phyloP scores from a whole-genome alignment of 2,329 filamentous ascomycete species.

The Penicillium occitanis region DNA sequence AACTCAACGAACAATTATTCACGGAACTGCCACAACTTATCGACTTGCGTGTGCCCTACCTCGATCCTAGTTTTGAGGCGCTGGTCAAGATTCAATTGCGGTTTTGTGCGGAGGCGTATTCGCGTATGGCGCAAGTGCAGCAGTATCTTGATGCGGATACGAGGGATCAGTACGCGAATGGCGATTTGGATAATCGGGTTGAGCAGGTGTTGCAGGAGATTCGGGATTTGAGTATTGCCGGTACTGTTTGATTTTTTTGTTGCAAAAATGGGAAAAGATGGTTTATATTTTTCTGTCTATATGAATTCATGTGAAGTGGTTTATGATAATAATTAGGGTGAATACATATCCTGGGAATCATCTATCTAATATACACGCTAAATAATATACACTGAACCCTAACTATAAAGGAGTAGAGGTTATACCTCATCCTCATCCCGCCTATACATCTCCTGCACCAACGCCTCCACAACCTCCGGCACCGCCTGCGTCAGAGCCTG shows the following conservation, averaged over 20 bases:
- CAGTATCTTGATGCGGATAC: conserved; percentile 96
- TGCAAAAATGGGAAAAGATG: not conserved
- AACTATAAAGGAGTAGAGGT: not conserved
- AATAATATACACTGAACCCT: not conserved
- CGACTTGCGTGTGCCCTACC: conserved; percentile 91
- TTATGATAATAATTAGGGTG: conserved; percentile 4
- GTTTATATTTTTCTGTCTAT: conserved; percentile 3
- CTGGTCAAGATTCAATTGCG: conserved; percentile 97
- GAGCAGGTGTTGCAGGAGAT: conserved; percentile 98
- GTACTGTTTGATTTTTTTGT: conserved; percentile 54
- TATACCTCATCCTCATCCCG: conserved; percentile 42
- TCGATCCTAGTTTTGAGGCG: conserved; percentile 95
- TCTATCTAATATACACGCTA: conserved; percentile 13
- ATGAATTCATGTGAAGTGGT: conserved; percentile 15
- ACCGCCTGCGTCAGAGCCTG: conserved; percentile 50
- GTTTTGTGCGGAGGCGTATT: conserved; percentile 97
- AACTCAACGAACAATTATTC: conserved; percentile 94
- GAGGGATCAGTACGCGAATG: conserved; percentile 91
- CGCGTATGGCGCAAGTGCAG: conserved; percentile 97
- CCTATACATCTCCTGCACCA: conserved; percentile 51
- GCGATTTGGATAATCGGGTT: conserved; percentile 84
- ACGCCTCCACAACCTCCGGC: conserved; percentile 51
- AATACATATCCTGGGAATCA: not conserved
- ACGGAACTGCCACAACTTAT: conserved; percentile 93
- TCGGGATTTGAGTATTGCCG: conserved; percentile 87